Conservation (phyloP, 2,329 filamentous ascomycete species). For the Cercospora citrullina region DNA sequence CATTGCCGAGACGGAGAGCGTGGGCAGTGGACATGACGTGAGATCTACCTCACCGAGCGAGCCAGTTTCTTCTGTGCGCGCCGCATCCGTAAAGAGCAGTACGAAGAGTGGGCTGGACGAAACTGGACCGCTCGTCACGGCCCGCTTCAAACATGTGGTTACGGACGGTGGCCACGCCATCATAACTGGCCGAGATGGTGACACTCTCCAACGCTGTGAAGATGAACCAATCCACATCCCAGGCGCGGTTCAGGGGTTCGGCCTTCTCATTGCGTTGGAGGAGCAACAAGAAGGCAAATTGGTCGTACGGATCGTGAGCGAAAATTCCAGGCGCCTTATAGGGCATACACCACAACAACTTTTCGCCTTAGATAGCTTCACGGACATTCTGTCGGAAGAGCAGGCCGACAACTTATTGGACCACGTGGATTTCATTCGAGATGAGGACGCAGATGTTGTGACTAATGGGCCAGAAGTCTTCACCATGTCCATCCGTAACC, state of each 20-base stretch:
- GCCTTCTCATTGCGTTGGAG: constrained; percentile 70
- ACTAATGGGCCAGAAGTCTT: constrained; percentile 84
- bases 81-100: constrained; percentile 38
- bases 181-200: constrained; percentile 74
- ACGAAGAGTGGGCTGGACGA: constrained; percentile 44
- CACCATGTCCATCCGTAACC: constrained; percentile 68
- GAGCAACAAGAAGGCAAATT: constrained; percentile 69
- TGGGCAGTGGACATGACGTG: constrained; percentile 17
- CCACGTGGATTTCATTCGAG: constrained; percentile 83
- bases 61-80: constrained; percentile 31
- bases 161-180: constrained; percentile 78
- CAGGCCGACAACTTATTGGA: constrained; percentile 81
- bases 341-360: constrained; percentile 76
- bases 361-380: constrained; percentile 72
- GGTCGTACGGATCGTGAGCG: constrained; percentile 71
- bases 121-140: constrained; percentile 58
- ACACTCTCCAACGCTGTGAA: constrained; percentile 75
- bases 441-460: constrained; percentile 74
- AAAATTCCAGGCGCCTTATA: constrained; percentile 74
- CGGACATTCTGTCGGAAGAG: constrained; percentile 80
- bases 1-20: constrained; percentile 26
- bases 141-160: constrained; percentile 74
- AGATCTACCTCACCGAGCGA: constrained; percentile 22
- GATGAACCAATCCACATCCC: constrained; percentile 90
- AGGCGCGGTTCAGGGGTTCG: constrained; percentile 78